Base-by-base conservation (phyloP, 805 yeast species). In the Candida railenensis region DNA sequence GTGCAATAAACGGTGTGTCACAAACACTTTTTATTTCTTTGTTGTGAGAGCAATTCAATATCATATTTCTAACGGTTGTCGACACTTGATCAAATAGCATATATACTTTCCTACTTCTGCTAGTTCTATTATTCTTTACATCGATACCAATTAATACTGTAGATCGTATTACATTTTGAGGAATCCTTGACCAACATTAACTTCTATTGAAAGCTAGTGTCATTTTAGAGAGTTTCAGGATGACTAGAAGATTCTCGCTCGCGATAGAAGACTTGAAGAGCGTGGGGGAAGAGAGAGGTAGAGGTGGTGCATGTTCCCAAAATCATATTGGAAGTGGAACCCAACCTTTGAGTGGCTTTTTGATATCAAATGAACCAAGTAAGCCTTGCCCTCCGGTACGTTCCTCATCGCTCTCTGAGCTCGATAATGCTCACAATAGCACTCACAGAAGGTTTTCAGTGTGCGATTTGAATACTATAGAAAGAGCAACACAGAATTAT, bases 341-440 rank as follows among this genome's bases (percentile, higher is more conserved):
- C 39, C 41, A 43, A 19, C 62, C 64, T 3, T 46, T 56, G 32
- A 49, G 49, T 43, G 64, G 61, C 22, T 59, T 58, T 40, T 43
- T 59, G 32, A 48, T 59, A 22, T 32, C 28, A 30, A 21, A 32
- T 33, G 37, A 21, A n/a, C 30, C 22, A 15, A 37, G 12, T 11
- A 22, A 36, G n/a, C 30, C 25, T 3, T 18, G 32, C 15, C 28
- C n/a, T 15, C 41, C 25, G 15, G 34, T n/a, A 12, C 32, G 47
- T 12, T 34, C 34, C 4, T 22, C 34, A n/a, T 39, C 44, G 12
- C 28, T 38, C 20, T 30, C 47, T 14, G n/a, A 25, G 3, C 37
- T 37, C 12, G 39, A 40, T 4, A 38, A 30, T 33, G 9, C n/a
- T 4, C 32, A 36, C 19, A 32, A 18, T 3, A 34, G 8, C 20